Percentiles rank a stretch among this genome's conserved stretches.
Conservation (phyloP, 352 stramenopile genomes). For the Phytophthora litchii region DNA sequence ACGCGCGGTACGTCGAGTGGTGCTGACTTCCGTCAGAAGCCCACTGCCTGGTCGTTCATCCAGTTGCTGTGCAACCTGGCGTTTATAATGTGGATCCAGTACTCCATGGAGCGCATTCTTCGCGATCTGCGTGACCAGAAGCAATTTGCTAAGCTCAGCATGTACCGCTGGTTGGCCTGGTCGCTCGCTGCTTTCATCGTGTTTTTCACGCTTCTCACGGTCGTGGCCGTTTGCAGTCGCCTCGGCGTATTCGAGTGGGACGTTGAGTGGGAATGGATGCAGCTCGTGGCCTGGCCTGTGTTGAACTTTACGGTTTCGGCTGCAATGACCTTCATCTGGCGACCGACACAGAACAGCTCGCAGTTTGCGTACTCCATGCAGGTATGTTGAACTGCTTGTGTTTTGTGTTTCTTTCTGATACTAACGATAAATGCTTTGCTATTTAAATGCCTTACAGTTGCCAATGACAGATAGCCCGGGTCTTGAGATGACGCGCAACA, state of each 20-base stretch:
- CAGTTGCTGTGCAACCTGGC: slow-evolving; percentile 87
- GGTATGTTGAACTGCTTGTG: slow-evolving; percentile 32
- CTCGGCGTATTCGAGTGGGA: slow-evolving; percentile 90
- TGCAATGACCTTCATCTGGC: slow-evolving; percentile 91
- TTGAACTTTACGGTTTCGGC: slow-evolving; percentile 91
- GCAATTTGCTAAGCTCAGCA: slow-evolving; percentile 90
- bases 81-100: slow-evolving; percentile 93
- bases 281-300: slow-evolving; percentile 91
- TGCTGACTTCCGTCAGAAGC: slow-evolving; percentile 77
- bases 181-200: slow-evolving; percentile 85
- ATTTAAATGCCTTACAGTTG: slow-evolving; percentile 44
- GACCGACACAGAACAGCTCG: slow-evolving; percentile 83
- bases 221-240: slow-evolving; percentile 80
- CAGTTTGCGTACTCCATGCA: slow-evolving; percentile 89
- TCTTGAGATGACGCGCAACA: slow-evolving; percentile 67
- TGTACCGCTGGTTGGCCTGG: slow-evolving; percentile 88
- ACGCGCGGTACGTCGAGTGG: slow-evolving; percentile 81
- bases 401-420: slow-evolving; percentile 22
- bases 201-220: slow-evolving; percentile 88
- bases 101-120: slow-evolving; percentile 84
- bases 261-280: slow-evolving; percentile 92
- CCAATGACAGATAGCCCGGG: slow-evolving; percentile 73
- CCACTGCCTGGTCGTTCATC: slow-evolving; percentile 85
- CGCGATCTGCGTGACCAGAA: slow-evolving; percentile 84
- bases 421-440: slow-evolving; percentile 11